Evolutionary conservation across 306 rosid species (phyloP).

Genomic region (Nissolia schottii): DNA sequence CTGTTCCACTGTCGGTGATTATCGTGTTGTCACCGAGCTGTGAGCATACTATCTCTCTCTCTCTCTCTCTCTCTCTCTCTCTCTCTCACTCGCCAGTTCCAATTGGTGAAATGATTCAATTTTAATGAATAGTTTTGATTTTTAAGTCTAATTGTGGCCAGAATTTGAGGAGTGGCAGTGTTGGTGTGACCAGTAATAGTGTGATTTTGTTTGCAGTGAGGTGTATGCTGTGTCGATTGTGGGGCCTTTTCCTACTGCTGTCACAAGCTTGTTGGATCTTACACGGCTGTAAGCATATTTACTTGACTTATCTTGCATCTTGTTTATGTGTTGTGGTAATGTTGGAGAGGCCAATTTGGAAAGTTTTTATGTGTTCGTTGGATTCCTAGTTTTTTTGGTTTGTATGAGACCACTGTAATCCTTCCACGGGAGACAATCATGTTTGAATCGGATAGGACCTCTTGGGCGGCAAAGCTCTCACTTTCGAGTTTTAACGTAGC

Average conservation of each 20-base stretch:
- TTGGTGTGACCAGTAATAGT: conserved; percentile 11
- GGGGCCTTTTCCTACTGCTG: conserved; percentile 99
- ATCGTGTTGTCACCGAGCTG: conserved; percentile 94
- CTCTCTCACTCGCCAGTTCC: not conserved
- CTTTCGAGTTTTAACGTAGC: no score
- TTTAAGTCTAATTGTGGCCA: not conserved
- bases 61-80: no score
- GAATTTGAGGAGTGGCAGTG: conserved; percentile 1
- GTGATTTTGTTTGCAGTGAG: conserved; percentile 55
- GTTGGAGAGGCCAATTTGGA: not conserved
- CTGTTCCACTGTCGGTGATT: conserved; percentile 94
- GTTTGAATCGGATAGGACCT: no score
- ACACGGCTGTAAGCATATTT: conserved; percentile 68
- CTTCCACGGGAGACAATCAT: no score
- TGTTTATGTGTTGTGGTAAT: not conserved
- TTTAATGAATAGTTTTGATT: not conserved
- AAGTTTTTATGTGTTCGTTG: not conserved
- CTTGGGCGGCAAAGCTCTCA: no score
- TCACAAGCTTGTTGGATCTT: conserved; percentile 95
- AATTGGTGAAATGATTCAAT: not conserved
- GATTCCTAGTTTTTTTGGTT: not conserved
- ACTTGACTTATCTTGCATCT: not conserved
- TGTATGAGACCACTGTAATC: no score
- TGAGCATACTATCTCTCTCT: conserved; percentile 26
- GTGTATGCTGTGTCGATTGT: conserved; percentile 98